These are phyloP conservation scores for Phialophora macrospora DNA, from an alignment of 2,329 filamentous ascomycete species.

Conservation along the genomic window DNA sequence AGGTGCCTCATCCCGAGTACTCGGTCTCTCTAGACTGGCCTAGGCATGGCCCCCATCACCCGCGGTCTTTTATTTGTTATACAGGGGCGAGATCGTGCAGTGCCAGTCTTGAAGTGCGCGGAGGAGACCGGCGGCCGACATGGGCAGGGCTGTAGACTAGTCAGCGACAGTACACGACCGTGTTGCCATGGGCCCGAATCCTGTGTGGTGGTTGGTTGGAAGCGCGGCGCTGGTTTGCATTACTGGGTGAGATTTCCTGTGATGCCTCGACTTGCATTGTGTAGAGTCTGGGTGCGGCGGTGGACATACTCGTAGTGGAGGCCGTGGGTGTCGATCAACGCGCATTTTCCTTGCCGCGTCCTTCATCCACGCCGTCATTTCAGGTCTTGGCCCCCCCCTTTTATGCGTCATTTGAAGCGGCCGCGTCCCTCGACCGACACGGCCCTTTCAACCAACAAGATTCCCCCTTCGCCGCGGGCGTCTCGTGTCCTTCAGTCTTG, in stretches of 20 bases:
- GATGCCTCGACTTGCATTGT: too few relatives aligned
- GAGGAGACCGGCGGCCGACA: not conserved
- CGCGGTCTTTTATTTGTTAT: not conserved
- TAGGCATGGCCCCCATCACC: too few relatives aligned
- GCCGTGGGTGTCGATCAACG: too few relatives aligned
- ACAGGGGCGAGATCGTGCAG: not conserved
- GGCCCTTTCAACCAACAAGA: not conserved
- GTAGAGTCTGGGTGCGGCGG: too few relatives aligned
- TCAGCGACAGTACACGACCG: too few relatives aligned
- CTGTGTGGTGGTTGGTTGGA: not conserved
- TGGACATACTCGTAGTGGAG: too few relatives aligned
- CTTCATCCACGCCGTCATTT: not conserved
- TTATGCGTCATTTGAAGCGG: not conserved
- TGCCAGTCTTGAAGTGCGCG: slow-evolving; percentile 25
- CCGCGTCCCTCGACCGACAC: not conserved
- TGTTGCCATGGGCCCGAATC: too few relatives aligned
- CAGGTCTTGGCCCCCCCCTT: slow-evolving; percentile 1
- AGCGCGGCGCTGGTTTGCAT: not conserved
- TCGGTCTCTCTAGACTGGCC: too few relatives aligned
- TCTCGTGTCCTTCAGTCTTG: not conserved
- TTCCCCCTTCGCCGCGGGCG: not conserved
- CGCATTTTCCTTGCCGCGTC: too few relatives aligned
- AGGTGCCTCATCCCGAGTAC: too few relatives aligned
- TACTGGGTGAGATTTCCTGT: too few relatives aligned
- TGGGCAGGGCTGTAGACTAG: not conserved